Evolutionary conservation across 75 land plant species (phyloP).

Genomic region (Pseudotsuga menziesii): DNA sequence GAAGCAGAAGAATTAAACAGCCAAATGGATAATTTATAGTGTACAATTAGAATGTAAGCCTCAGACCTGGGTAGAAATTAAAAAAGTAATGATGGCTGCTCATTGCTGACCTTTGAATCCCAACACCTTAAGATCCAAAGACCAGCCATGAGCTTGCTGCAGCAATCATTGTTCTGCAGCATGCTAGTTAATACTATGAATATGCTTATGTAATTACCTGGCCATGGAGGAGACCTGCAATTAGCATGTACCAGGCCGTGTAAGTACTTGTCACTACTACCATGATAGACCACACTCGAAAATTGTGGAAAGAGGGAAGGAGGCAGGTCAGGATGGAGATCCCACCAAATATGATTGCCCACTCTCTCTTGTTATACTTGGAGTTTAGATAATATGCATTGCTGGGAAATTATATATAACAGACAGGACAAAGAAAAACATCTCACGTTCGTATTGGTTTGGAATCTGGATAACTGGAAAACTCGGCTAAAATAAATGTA

Average conservation of each 20-base stretch:
- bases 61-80: neutral
- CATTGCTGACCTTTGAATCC: no score
- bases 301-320: conserved; percentile 32
- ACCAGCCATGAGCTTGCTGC: no score
- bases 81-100: no score
- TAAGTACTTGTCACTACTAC: conserved; percentile 26
- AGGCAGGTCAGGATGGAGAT: conserved; percentile 14
- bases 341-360: conserved; percentile 29
- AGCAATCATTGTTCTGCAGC: no score
- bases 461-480: neutral
- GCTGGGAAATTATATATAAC: conserved; percentile 6
- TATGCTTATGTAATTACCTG: conserved; percentile 11
- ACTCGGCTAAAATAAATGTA: neutral
- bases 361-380: conserved; percentile 14
- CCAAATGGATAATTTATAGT: neutral
- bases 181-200: neutral
- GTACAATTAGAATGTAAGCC: neutral
- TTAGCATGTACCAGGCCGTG: conserved; percentile 32
- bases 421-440: neutral
- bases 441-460: neutral
- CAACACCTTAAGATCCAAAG: no score
- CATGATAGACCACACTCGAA: conserved; percentile 28
- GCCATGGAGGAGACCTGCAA: conserved; percentile 19
- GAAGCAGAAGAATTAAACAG: neutral
- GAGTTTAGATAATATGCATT: conserved; percentile 25